Conservation (phyloP, 2,329 filamentous ascomycete genomes). For the Nannizziopsis barbatae region DNA sequence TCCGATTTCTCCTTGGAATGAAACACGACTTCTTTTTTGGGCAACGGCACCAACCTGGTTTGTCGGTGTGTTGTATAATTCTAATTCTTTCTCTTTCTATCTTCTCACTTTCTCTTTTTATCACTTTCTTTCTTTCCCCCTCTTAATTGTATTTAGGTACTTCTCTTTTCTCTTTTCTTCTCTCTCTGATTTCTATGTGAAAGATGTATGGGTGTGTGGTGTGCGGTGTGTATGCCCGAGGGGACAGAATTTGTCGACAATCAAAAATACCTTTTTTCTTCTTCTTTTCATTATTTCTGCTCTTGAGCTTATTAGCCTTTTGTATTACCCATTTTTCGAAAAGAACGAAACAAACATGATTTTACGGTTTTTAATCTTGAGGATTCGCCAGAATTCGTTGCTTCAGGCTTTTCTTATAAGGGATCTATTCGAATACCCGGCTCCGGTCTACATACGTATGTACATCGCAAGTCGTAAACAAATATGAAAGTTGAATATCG, state of each 20-base stretch:
- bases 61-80: conserved; percentile 7
- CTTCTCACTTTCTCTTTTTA: conserved; percentile 21
- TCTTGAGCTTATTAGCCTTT: background rate
- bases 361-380: too few relatives aligned
- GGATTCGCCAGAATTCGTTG: too few relatives aligned
- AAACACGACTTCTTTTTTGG: background rate
- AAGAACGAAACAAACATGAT: too few relatives aligned
- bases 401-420: too few relatives aligned
- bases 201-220: background rate
- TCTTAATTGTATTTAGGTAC: conserved; percentile 4
- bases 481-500: too few relatives aligned
- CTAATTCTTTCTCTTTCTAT: conserved; percentile 11
- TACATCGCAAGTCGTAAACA: too few relatives aligned
- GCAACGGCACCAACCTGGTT: conserved; percentile 6
- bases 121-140: conserved; percentile 23
- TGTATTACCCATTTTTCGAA: too few relatives aligned
- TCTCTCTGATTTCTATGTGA: conserved; percentile 2
- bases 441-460: too few relatives aligned
- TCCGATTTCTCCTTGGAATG: background rate
- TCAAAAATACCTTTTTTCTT: background rate
- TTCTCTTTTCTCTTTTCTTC: conserved; percentile 19
- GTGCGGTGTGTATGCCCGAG: background rate
- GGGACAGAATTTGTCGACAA: background rate
- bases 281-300: background rate
- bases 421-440: too few relatives aligned